Percentiles rank a stretch among this genome's conserved stretches.
Evolutionary conservation across 2,329 filamentous ascomycete species (phyloP).

Genomic region (Hymenoscyphus scutula): DNA sequence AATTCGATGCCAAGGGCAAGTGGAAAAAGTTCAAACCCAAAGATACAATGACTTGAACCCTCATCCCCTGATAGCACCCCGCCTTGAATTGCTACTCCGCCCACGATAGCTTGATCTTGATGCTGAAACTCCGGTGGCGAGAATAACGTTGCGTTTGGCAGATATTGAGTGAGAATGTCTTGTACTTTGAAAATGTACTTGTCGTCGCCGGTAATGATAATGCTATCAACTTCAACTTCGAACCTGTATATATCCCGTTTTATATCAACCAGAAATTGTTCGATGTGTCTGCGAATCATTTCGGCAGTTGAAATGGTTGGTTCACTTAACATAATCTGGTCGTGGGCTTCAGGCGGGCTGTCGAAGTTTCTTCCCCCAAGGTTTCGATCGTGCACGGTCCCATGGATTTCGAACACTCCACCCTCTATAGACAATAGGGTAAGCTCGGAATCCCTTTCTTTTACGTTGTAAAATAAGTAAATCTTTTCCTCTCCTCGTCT

Average conservation of each 20-base stretch:
- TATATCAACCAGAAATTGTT: constrained; percentile 11
- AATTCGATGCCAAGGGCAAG: constrained; percentile 17
- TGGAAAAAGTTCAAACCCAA: not conserved
- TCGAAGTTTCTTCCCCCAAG: constrained; percentile 12
- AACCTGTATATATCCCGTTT: constrained; percentile 13
- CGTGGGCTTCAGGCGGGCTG: not conserved
- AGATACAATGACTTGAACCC: not conserved
- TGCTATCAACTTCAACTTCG: constrained; percentile 14
- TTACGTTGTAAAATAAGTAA: constrained; percentile 16
- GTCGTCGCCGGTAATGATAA: constrained; percentile 18
- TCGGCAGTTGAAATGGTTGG: not conserved
- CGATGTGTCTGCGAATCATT: constrained; percentile 6
- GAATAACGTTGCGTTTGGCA: constrained; percentile 8
- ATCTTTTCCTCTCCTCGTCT: not conserved
- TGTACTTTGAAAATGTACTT: constrained; percentile 11
- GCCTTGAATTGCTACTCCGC: constrained; percentile 10
- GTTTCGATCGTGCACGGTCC: not conserved
- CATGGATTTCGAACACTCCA: constrained; percentile 18
- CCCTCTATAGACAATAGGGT: constrained; percentile 12
- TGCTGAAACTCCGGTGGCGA: not conserved
- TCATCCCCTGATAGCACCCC: not conserved
- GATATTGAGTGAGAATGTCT: constrained; percentile 11
- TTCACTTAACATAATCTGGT: constrained; percentile 1
- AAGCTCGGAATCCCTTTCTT: constrained; percentile 10
- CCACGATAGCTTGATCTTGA: constrained; percentile 10